A percentile compares a stretch with the other conserved stretches of the same genome.
Evolutionary conservation across 2,329 filamentous ascomycete species (phyloP).

Genomic region (Aspergillus tamarii): DNA sequence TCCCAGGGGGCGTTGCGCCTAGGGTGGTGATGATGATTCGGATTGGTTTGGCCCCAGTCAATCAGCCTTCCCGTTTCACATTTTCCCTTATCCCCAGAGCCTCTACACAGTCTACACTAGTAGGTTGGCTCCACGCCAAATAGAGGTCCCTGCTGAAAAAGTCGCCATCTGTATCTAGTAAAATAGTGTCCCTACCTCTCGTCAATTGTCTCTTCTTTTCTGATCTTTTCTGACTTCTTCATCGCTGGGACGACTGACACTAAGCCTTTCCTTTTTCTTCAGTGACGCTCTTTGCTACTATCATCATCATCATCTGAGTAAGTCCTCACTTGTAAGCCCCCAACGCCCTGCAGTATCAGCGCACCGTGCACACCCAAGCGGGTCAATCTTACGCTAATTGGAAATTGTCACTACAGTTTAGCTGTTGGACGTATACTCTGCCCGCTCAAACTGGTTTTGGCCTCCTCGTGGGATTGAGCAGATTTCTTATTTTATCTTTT

Average conservation of each 20-base stretch:
- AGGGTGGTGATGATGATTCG: constrained; percentile 11
- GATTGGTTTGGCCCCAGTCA: constrained; percentile 16
- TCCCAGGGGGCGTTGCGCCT: constrained; percentile 15
- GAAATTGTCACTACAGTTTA: constrained; percentile 11
- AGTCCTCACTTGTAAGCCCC: constrained; percentile 1
- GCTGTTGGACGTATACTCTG: constrained; percentile 11
- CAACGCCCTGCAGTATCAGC: constrained; percentile 7
- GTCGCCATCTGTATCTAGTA: constrained; percentile 24
- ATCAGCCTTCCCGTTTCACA: constrained; percentile 19
- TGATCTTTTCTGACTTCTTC: neutral
- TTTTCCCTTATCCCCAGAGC: constrained; percentile 16
- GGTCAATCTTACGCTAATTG: constrained; percentile 17
- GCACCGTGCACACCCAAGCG: constrained; percentile 24
- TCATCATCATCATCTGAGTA: neutral
- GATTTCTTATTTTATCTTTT: constrained; percentile 7
- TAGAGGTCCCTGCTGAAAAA: constrained; percentile 20
- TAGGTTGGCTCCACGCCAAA: constrained; percentile 16
- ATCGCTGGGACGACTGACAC: neutral
- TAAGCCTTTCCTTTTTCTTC: constrained; percentile 6
- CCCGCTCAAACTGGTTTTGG: constrained; percentile 9
- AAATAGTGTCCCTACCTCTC: constrained; percentile 15
- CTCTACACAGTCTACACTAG: constrained; percentile 7
- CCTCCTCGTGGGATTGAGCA: constrained; percentile 16
- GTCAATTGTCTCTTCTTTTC: constrained; percentile 1
- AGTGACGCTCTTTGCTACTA: constrained; percentile 5